These are phyloP conservation scores for Irpex lacteus DNA, from an alignment of 1,284 basidiomycete genomes.

Conservation along the genomic window DNA sequence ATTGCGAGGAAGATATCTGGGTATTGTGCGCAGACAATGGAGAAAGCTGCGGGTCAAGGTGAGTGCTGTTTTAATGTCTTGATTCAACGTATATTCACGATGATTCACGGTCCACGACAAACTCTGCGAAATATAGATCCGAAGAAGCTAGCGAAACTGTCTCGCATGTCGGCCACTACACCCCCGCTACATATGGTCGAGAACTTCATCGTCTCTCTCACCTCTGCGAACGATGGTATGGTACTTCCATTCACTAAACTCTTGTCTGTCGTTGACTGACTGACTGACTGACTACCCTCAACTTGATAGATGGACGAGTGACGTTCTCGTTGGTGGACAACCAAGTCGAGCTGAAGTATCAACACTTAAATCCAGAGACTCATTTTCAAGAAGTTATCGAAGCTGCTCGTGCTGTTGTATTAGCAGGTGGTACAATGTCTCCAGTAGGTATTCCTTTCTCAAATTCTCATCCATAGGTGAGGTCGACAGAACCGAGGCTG, in stretches of 20 bases:
- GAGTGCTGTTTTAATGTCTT: slow-evolving; percentile 1
- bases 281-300: neutral
- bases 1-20: slow-evolving; percentile 76
- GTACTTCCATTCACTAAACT: slow-evolving; percentile 16
- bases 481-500: no score
- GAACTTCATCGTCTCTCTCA: slow-evolving; percentile 80
- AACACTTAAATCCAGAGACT: slow-evolving; percentile 92
- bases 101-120: neutral
- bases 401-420: slow-evolving; percentile 76
- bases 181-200: slow-evolving; percentile 86
- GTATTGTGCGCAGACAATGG: slow-evolving; percentile 70
- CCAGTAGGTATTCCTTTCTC: slow-evolving; percentile 37
- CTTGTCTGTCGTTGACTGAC: neutral
- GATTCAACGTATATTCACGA: slow-evolving; percentile 5
- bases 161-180: slow-evolving; percentile 38
- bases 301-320: slow-evolving; percentile 53
- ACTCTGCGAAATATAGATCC: slow-evolving; percentile 17
- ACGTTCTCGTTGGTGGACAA: slow-evolving; percentile 49
- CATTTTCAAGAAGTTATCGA: slow-evolving; percentile 83
- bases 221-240: slow-evolving; percentile 80
- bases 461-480: no score
- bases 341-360: slow-evolving; percentile 79
- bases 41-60: slow-evolving; percentile 45
- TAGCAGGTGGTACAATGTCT: slow-evolving; percentile 98
- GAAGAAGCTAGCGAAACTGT: slow-evolving; percentile 29